Conservation (phyloP, 306 rosid species). For the Gastrolobium bilobum region DNA sequence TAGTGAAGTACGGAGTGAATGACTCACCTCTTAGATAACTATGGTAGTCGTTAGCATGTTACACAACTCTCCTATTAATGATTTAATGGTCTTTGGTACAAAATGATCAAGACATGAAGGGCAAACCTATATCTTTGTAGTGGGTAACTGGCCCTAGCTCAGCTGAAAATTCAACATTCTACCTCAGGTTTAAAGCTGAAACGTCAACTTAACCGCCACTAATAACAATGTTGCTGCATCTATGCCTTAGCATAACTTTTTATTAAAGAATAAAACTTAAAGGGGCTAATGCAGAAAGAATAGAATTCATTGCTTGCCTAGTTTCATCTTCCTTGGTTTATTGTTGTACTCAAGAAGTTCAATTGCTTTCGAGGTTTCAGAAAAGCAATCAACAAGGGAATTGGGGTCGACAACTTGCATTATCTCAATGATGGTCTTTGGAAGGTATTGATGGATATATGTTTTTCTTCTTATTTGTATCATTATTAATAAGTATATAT, state of each 20-base stretch:
- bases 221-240: conserved; percentile 22
- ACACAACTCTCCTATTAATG: neutral
- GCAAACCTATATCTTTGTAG: neutral
- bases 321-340: conserved; percentile 35
- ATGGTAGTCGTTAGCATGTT: conserved; percentile 4
- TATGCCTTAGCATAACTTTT: conserved; percentile 15
- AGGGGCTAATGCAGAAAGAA: conserved; percentile 8
- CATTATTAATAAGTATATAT: neutral
- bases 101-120: neutral
- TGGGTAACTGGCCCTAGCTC: conserved; percentile 27
- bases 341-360: conserved; percentile 37
- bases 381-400: conserved; percentile 89
- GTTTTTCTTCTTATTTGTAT: conserved; percentile 24
- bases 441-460: conserved; percentile 72
- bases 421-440: conserved; percentile 98
- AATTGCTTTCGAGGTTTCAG: conserved; percentile 62
- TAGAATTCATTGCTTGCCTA: neutral
- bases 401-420: conserved; percentile 98
- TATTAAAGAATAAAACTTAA: conserved; percentile 25
- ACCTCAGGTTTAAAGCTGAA: conserved; percentile 8
- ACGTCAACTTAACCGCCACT: neutral
- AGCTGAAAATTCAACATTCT: conserved; percentile 18
- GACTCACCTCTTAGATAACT: neutral
- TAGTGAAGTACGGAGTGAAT: conserved; percentile 2
- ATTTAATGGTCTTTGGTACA: neutral